Evolutionary conservation across 768 basidiomycete genomes (phyloP), one percentile per base, ranked within the genome.

Genomic region (Kwoniella dendrophila): DNA sequence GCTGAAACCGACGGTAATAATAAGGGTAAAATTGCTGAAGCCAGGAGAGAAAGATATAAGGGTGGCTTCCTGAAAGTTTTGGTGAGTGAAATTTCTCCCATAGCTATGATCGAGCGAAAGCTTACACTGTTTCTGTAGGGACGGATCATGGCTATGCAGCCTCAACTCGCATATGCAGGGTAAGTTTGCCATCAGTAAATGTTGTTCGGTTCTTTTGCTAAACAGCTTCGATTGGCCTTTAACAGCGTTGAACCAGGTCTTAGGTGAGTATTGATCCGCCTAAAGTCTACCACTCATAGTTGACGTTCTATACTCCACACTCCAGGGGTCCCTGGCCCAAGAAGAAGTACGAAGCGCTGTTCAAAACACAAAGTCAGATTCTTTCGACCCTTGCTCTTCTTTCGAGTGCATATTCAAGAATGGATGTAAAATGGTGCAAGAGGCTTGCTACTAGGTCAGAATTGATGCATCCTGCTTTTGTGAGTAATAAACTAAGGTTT

Each of bases 391-490:
- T 83, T n/a, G 73, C 73, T 4, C 59, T 78, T 26, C 58, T 81
- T 18, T 68, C 72, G 2, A 78, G 80, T 5, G 79, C 85, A 0
- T 79, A 85, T 18, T 67, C 73, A 0, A 78, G 83, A 18, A 70
- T 86, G 29, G 80, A 83, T 29, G 78, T 78, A 0, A 65, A 75
- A 16, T 83, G 83, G 82, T 76, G 82, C 22, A 74, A 74, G 27
- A 60, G 65, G 5, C 79, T 85, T 50, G 73, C 83, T 0, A 80
- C 81, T 30, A 74, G 78, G 50, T 84, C 83, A 1, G 81, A 82
- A 33, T 81, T 84, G 56, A 78, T 86, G 40, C 84, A 86, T 67
- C 85, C 86, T 0, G 81, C 83, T 67, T 84, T 86, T 64, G 85
- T 84, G 59, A 64, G 82, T 81, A 8, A 12, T 33, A 18, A n/a